These are phyloP conservation scores for Articulospora tetracladia DNA, from an alignment of 495 filamentous ascomycete species.

Conservation along the genomic window DNA sequence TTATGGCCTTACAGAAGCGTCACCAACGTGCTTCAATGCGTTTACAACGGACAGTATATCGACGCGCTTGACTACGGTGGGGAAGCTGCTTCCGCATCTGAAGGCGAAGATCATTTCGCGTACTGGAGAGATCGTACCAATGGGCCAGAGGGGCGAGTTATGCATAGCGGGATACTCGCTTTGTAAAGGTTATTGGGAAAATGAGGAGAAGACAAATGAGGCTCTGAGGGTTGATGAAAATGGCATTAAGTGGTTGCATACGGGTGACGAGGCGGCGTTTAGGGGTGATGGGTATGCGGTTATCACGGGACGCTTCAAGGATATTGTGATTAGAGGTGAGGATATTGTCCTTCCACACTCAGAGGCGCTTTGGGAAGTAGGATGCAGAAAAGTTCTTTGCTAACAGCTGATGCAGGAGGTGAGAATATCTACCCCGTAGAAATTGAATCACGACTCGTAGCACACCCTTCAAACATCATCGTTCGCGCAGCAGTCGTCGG, in stretches of 20 bases:
- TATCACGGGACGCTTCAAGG: slow-evolving; percentile 63
- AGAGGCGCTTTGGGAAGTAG: not conserved
- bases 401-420: slow-evolving; percentile 34
- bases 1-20: slow-evolving; percentile 67
- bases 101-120: slow-evolving; percentile 63
- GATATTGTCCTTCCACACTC: not conserved
- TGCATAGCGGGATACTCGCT: slow-evolving; percentile 68
- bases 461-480: slow-evolving; percentile 46
- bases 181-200: slow-evolving; percentile 67
- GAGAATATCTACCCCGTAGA: slow-evolving; percentile 68
- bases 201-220: slow-evolving; percentile 64
- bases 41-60: slow-evolving; percentile 60
- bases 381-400: not conserved
- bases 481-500: slow-evolving; percentile 57
- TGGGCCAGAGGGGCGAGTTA: slow-evolving; percentile 58
- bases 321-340: slow-evolving; percentile 57
- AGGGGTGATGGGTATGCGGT: slow-evolving; percentile 54
- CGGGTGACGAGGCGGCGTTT: slow-evolving; percentile 67
- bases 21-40: slow-evolving; percentile 68
- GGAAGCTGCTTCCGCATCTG: slow-evolving; percentile 63
- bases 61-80: slow-evolving; percentile 57
- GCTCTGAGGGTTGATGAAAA: slow-evolving; percentile 53
- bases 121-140: slow-evolving; percentile 53
- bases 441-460: slow-evolving; percentile 62
- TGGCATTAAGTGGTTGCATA: slow-evolving; percentile 61